Evolutionary conservation across 495 filamentous ascomycete species (phyloP), one percentile per base, ranked within the genome.

Genomic region (Glarea lozoyensis): DNA sequence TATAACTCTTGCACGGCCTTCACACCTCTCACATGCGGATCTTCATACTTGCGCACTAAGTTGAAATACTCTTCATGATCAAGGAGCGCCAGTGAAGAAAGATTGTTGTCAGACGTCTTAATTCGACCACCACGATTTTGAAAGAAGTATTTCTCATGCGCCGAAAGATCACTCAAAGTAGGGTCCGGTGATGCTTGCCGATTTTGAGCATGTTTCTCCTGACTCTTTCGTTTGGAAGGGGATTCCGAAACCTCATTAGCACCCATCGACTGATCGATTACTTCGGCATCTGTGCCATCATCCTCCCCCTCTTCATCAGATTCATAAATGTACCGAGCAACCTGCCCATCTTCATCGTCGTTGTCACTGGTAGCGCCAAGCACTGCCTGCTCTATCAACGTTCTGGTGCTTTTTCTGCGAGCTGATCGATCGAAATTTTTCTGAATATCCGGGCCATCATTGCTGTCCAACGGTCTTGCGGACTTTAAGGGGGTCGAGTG

Each of bases 31-130:
- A 66, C 65, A 57, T 93, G 92, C 0, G 79, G 79, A 50, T 93
- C 84, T 42, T 70, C 53, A 49, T 82, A 80, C 21, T 76, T 65
- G 12, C 72, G 72, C 17, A 86, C 66, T 27, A 85, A 59, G 25
- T 78, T 72, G 54, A 92, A 93, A 61, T 92, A 97, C 52, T 94
- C 85, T 44, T 96, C 88, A 53, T 95, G 88, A 16, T 81, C 86
- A 30, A 97, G 76, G 16, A 93, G 67, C 4, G 75, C 62, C 17
- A 90, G 66, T 30, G 86, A 82, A 2, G 83, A 72, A 6, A 97
- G 69, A 11, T 75, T 95, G 52, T 88, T 92, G 55, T 82, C 84
- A 7, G 89, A 95, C 4, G 90, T 95, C 56, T 88, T 87, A 34
- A 72, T 64, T 3, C 79, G 72, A 15, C 84, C 86, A 12, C 86